phyloP scores from a whole-genome alignment of 2,329 filamentous ascomycete genomes.

The Lachnellula willkommii region DNA sequence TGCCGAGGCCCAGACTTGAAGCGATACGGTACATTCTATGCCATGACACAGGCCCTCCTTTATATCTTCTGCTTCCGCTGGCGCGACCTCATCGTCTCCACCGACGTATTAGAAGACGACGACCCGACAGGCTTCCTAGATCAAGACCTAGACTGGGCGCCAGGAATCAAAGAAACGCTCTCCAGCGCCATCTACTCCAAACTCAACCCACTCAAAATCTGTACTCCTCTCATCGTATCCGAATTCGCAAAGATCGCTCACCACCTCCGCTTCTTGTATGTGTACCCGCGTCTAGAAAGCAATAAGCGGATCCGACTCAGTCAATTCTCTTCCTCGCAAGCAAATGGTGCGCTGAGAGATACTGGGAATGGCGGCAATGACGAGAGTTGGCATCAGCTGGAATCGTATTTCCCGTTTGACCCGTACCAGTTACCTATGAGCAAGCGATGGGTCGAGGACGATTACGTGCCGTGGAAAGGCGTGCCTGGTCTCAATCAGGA shows the following conservation, averaged over 20 bases:
- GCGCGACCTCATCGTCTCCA: slow-evolving; percentile 72
- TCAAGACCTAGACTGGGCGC: slow-evolving; percentile 73
- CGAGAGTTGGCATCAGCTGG: slow-evolving; percentile 77
- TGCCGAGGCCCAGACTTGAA: slow-evolving; percentile 78
- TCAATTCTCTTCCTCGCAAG: slow-evolving; percentile 58
- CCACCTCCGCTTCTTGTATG: slow-evolving; percentile 81
- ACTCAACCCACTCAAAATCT: slow-evolving; percentile 93
- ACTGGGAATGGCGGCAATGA: slow-evolving; percentile 47
- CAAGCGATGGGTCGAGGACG: slow-evolving; percentile 77
- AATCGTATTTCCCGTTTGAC: slow-evolving; percentile 96
- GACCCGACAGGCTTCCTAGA: slow-evolving; percentile 56
- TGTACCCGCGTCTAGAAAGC: slow-evolving; percentile 79
- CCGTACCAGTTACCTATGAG: slow-evolving; percentile 87
- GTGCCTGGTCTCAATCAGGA: slow-evolving; percentile 64
- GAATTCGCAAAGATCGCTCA: slow-evolving; percentile 87
- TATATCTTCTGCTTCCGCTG: slow-evolving; percentile 93
- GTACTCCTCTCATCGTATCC: slow-evolving; percentile 80
- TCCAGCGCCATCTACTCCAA: slow-evolving; percentile 75
- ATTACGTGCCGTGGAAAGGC: slow-evolving; percentile 76
- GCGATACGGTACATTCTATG: slow-evolving; percentile 64
- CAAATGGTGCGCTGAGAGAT: slow-evolving; percentile 44
- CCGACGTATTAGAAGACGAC: slow-evolving; percentile 54
- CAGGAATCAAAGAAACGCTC: slow-evolving; percentile 67
- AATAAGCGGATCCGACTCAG: slow-evolving; percentile 86
- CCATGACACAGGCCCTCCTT: slow-evolving; percentile 62